These are phyloP conservation scores for Candida pseudofarinosa DNA, from an alignment of 805 yeast species.

Conservation along the genomic window DNA sequence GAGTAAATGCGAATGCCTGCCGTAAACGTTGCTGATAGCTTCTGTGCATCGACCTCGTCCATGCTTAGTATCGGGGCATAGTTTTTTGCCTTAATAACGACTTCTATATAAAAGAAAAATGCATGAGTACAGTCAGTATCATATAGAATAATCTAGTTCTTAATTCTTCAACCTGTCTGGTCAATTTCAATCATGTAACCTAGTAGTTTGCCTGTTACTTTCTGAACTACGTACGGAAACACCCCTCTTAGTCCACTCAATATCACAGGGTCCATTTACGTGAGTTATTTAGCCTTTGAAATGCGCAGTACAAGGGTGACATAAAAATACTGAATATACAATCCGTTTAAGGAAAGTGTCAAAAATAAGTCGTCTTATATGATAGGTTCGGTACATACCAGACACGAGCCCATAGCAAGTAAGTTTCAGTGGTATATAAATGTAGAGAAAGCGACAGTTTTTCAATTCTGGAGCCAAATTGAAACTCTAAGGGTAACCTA, in stretches of 20 bases:
- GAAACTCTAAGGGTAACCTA: too few species aligned
- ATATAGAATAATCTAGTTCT: not conserved
- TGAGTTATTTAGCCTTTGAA: too few species aligned
- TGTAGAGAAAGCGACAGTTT: too few species aligned
- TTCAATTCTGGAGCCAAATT: too few species aligned
- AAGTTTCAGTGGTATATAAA: too few species aligned
- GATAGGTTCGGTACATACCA: not conserved
- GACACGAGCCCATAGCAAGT: not conserved
- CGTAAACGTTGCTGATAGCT: not conserved
- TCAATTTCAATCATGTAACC: not conserved
- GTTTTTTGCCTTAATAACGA: not conserved
- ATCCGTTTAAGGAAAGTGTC: not conserved
- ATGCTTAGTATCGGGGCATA: not conserved
- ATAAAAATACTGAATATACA: not conserved
- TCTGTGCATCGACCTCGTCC: not conserved
- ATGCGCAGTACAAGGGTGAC: not conserved
- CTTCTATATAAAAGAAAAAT: not conserved
- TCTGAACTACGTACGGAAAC: too few species aligned
- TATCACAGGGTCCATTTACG: too few species aligned
- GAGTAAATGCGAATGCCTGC: conserved; percentile 9
- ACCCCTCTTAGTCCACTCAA: too few species aligned
- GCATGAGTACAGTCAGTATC: not conserved
- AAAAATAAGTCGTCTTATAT: not conserved
- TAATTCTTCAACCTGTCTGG: not conserved
- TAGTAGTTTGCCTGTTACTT: too few species aligned